Evolutionary conservation across 2,329 filamentous ascomycete species (phyloP).

Genomic region (Aphanocladium album): DNA sequence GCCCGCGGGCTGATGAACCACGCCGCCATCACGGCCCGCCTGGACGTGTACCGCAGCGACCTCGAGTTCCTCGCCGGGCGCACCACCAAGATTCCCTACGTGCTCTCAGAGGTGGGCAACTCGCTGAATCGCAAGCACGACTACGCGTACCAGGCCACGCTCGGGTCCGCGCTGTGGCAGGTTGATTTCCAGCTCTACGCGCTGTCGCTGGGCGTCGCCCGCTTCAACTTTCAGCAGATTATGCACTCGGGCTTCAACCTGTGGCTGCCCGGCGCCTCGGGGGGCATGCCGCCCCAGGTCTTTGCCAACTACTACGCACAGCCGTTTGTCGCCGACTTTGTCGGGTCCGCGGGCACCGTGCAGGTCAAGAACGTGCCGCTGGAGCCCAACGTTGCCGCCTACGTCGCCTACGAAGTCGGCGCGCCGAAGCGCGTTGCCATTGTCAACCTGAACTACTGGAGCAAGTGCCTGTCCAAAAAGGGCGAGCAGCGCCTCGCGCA

Average conservation of each 20-base stretch:
- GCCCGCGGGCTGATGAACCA: slow-evolving; percentile 27
- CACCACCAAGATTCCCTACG: slow-evolving; percentile 23
- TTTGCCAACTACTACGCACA: slow-evolving; percentile 33
- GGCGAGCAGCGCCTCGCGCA: neutral
- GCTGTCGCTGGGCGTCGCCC: slow-evolving; percentile 28
- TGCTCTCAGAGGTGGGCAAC: slow-evolving; percentile 33
- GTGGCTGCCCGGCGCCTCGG: slow-evolving; percentile 27
- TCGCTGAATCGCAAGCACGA: slow-evolving; percentile 26
- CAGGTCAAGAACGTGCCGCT: slow-evolving; percentile 20
- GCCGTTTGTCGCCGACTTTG: slow-evolving; percentile 32
- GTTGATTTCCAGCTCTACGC: slow-evolving; percentile 33
- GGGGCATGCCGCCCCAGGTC: slow-evolving; percentile 24
- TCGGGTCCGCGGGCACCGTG: slow-evolving; percentile 26
- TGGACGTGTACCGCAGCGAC: slow-evolving; percentile 28
- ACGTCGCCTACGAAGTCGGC: slow-evolving; percentile 27
- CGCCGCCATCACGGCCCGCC: slow-evolving; percentile 25
- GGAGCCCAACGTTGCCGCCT: slow-evolving; percentile 24
- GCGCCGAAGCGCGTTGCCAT: slow-evolving; percentile 25
- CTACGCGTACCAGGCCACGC: slow-evolving; percentile 28
- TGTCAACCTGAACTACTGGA: slow-evolving; percentile 33
- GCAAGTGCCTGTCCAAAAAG: slow-evolving; percentile 19
- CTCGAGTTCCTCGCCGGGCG: slow-evolving; percentile 3
- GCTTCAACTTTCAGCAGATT: slow-evolving; percentile 35
- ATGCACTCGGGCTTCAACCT: slow-evolving; percentile 28
- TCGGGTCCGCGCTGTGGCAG: slow-evolving; percentile 32